A percentile compares a stretch with the other conserved stretches of the same genome.
These are phyloP conservation scores for Setaria viridis DNA, from an alignment of 202 grass and related monocot genomes.

Conservation along the genomic window DNA sequence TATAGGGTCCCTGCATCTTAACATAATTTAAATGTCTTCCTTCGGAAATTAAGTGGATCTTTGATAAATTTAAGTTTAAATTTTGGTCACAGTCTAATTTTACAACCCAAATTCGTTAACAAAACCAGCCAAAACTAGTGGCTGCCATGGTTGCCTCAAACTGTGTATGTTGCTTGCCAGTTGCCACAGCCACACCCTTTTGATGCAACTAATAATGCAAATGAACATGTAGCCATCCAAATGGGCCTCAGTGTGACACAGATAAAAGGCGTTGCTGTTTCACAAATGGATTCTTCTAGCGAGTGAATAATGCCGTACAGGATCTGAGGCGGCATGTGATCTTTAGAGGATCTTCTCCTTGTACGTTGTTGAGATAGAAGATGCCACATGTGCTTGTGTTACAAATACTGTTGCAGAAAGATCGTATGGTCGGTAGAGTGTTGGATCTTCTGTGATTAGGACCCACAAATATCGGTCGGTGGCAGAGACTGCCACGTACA, in stretches of 20 bases:
- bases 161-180: no score
- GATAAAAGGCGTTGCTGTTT: not conserved
- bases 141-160: not conserved
- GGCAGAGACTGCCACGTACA: not conserved
- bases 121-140: not conserved
- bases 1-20: not conserved
- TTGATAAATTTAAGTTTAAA: not conserved
- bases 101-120: not conserved
- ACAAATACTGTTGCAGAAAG: not conserved
- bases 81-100: not conserved
- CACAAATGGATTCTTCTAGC: not conserved
- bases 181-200: not conserved
- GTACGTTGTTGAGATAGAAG: conserved; percentile 13
- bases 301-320: not conserved
- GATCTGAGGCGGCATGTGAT: conserved; percentile 5
- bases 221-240: not conserved
- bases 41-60: not conserved
- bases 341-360: not conserved
- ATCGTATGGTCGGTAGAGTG: conserved; percentile 8
- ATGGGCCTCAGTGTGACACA: not conserved
- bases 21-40: not conserved
- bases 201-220: not conserved
- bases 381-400: conserved; percentile 6
- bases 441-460: not conserved
- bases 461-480: not conserved